Conservation (phyloP, 2,329 filamentous ascomycete genomes). For the Byssothecium circinans region DNA sequence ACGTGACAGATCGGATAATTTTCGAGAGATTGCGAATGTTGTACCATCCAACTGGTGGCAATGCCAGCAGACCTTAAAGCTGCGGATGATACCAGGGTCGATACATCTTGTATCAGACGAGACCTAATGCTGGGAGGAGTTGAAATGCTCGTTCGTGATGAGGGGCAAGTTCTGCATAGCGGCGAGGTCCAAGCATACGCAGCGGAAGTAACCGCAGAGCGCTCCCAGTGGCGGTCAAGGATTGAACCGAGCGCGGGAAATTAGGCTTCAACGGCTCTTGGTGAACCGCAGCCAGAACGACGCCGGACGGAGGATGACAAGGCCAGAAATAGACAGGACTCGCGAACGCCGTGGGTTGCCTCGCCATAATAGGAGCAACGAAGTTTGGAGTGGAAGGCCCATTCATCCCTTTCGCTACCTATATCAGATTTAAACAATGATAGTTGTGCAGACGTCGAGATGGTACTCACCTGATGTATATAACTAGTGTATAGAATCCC, state of each 20-base stretch:
- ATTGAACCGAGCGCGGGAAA: neutral
- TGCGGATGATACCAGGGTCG: too few relatives aligned
- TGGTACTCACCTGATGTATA: too few relatives aligned
- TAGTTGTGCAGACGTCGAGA: too few relatives aligned
- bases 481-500: neutral
- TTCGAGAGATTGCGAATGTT: too few relatives aligned
- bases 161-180: neutral
- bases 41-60: too few relatives aligned
- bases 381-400: too few relatives aligned
- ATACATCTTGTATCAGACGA: too few relatives aligned
- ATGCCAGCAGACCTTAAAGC: too few relatives aligned
- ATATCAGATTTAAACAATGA: too few relatives aligned
- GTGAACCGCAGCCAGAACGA: neutral
- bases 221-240: neutral
- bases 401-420: too few relatives aligned
- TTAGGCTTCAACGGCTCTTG: neutral
- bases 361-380: neutral
- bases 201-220: neutral
- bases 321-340: conserved; percentile 3
- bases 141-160: neutral
- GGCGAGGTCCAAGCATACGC: neutral
- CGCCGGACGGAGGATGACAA: conserved; percentile 1
- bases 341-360: neutral
- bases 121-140: too few relatives aligned
- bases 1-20: too few relatives aligned